phyloP scores from a whole-genome alignment of 2,329 filamentous ascomycete species.

The Tolypocladium cylindrosporum region DNA sequence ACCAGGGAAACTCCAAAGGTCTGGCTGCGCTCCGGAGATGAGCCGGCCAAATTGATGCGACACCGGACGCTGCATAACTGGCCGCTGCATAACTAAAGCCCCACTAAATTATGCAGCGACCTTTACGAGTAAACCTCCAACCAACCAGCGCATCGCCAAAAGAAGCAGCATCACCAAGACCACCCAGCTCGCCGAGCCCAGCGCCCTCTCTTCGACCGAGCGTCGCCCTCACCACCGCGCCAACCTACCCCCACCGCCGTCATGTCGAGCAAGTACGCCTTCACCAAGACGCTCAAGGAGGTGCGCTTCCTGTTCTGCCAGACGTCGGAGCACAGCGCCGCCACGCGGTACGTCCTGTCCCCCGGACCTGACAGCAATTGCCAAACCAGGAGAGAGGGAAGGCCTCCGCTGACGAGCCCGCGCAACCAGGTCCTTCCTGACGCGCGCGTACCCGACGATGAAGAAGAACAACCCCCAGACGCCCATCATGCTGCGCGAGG shows the following conservation, averaged over 20 bases:
- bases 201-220: neutral
- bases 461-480: slow-evolving; percentile 96
- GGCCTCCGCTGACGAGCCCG: neutral
- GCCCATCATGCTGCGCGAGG: slow-evolving; percentile 92
- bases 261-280: slow-evolving; percentile 92
- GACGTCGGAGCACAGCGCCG: slow-evolving; percentile 80
- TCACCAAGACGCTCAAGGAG: slow-evolving; percentile 82
- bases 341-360: slow-evolving; percentile 58
- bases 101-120: neutral
- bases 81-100: neutral
- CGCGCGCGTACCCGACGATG: slow-evolving; percentile 91
- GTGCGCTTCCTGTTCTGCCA: slow-evolving; percentile 97
- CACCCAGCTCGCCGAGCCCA: neutral
- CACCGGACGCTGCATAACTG: neutral
- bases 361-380: too few relatives aligned
- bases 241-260: slow-evolving; percentile 15
- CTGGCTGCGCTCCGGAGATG: neutral
- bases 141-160: neutral
- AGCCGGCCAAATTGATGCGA: neutral
- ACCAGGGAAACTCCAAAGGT: neutral
- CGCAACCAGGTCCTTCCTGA: slow-evolving; percentile 67
- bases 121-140: neutral
- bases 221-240: neutral
- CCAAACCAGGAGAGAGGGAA: too few relatives aligned
- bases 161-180: neutral